Evolutionary conservation across 768 basidiomycete species (phyloP).

Genomic region (Hydnomerulius pinastri): DNA sequence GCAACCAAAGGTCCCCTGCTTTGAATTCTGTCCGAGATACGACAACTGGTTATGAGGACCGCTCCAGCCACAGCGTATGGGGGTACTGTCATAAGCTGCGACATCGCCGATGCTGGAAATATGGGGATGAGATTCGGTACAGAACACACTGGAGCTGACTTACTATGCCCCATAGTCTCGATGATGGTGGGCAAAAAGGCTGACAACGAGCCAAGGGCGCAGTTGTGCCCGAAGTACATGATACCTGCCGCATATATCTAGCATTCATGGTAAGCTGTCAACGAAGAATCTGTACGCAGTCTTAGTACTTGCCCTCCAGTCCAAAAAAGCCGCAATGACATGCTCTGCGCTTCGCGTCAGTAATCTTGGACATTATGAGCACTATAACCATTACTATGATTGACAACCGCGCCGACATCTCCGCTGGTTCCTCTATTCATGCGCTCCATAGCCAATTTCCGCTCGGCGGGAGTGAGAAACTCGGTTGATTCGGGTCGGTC

Average conservation of each 20-base stretch:
- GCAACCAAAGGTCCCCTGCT: slow-evolving; percentile 41
- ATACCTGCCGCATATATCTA: slow-evolving; percentile 49
- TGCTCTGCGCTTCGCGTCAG: slow-evolving; percentile 34
- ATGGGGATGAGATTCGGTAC: background rate
- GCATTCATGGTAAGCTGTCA: slow-evolving; percentile 6
- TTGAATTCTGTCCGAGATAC: slow-evolving; percentile 45
- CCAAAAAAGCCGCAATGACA: slow-evolving; percentile 43
- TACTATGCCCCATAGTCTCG: slow-evolving; percentile 49
- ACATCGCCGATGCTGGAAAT: slow-evolving; percentile 40
- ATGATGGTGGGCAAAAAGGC: slow-evolving; percentile 61
- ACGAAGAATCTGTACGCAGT: background rate
- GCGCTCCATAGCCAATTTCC: slow-evolving; percentile 33
- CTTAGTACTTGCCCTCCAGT: slow-evolving; percentile 40
- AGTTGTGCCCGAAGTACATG: slow-evolving; percentile 50
- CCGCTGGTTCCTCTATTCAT: slow-evolving; percentile 44
- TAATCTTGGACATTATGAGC: background rate
- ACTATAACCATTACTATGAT: slow-evolving; percentile 32
- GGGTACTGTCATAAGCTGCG: slow-evolving; percentile 54
- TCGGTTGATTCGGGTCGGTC: slow-evolving; percentile 35
- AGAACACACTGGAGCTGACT: slow-evolving; percentile 6
- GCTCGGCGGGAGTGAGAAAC: slow-evolving; percentile 35
- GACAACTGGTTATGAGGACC: slow-evolving; percentile 38
- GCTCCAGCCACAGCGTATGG: slow-evolving; percentile 49
- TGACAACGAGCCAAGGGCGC: slow-evolving; percentile 49
- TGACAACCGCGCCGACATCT: slow-evolving; percentile 44